Base-by-base conservation (phyloP, 2,329 filamentous ascomycete species). In the Xylariaceae sp. region DNA sequence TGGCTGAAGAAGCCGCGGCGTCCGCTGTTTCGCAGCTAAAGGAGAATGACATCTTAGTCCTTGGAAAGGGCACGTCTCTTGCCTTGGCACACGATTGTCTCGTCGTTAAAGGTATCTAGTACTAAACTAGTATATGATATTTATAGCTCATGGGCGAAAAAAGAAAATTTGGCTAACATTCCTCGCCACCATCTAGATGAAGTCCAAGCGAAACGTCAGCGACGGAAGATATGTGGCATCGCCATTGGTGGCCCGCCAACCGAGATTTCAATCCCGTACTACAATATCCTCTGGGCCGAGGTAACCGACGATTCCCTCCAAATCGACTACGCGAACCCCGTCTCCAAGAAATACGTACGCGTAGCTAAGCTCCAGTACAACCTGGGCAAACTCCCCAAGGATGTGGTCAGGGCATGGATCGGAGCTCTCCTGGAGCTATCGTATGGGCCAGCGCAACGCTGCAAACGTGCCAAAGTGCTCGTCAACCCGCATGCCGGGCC, bases 401-500 rank as follows among this genome's bases (percentile, higher is more conserved):
- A 77, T 44, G 74, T 80, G n/a, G 75, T 80, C 7, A 77, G 81
- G 46, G 65, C 71, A 54, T 97, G 91, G 86, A 76, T 87, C 40
- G 77, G 81, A 23, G 78, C 76, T 50, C 79, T 97, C 32, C 71
- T 96, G 19, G 77, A 85, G 37, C 81, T 81, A 45, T 86, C 93
- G 20, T 97, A 96, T 67, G 76, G 88, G 78, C 52, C 76, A 7
- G 82, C 89, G 1, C 85, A 89, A 67, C 82, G 81, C 50, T 82
- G 80, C 55, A 95, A 92, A 73, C 86, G 91, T 45, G 87, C 95
- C 60, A 96, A 95, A 72, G 87, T 98, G 12, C 78, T 98, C 43
- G 82, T 99, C 59, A 99, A 99, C 72, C 95, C 95, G 0, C 89
- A 93, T 66, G 91, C 92, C 14, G 95, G 95, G 0, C 89, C 91